A percentile compares a stretch with the other conserved stretches of the same genome.
These are phyloP conservation scores for Eucalyptus pumila DNA, from an alignment of 345 rosid species.

Conservation along the genomic window DNA sequence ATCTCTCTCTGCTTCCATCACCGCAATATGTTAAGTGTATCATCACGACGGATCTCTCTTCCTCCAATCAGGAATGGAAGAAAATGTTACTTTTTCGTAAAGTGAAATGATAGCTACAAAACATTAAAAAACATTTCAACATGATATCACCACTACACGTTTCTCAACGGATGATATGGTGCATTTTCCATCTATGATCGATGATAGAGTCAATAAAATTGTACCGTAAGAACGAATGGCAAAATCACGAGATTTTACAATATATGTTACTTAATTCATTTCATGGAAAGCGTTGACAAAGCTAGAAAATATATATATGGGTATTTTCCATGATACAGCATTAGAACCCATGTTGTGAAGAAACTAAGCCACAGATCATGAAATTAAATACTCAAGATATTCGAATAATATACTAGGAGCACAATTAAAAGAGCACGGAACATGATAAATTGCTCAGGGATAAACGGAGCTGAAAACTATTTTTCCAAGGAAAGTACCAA, in stretches of 20 bases:
- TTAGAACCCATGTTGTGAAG: not conserved
- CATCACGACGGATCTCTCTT: not conserved
- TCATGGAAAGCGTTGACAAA: not conserved
- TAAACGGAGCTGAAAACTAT: not conserved
- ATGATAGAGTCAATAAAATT: not conserved
- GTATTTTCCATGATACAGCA: not conserved
- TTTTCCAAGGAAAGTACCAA: too few species aligned
- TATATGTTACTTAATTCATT: not conserved
- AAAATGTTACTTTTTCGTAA: not conserved
- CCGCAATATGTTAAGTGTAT: too few species aligned
- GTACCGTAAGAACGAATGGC: not conserved
- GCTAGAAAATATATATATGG: not conserved
- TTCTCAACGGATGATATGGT: not conserved
- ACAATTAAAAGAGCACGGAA: too few species aligned
- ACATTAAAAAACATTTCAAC: too few species aligned
- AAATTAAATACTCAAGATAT: not conserved
- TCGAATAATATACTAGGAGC: not conserved
- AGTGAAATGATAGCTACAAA: not conserved
- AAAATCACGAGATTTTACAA: not conserved
- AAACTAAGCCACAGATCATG: not conserved
- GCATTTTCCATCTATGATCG: not conserved
- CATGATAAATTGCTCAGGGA: not conserved
- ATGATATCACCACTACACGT: not conserved
- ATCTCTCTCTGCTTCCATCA: too few species aligned
- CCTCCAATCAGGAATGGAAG: not conserved